Evolutionary conservation across 108 stramenopile genomes (phyloP), one percentile per base, ranked within the genome.

Genomic region (Mediolabrus comicus): DNA sequence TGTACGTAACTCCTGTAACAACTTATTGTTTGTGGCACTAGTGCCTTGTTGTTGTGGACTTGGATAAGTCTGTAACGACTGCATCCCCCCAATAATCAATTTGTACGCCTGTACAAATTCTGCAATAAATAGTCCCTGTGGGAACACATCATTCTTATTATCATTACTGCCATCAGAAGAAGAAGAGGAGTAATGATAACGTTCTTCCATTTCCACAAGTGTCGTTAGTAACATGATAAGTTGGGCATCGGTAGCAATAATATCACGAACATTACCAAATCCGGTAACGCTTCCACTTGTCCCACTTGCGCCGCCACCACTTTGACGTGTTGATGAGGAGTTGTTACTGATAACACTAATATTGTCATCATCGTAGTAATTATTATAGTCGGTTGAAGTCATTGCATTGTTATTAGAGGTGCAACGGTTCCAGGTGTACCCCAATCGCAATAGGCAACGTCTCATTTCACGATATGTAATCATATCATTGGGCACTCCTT

Each of bases 51-150:
- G 19, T 0, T 49, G 46, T 6, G 75, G 75, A 58, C 57, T 64
- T 16, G 75, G 62, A 46, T 55, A 62, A 0, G 75, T 67, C 33
- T 67, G 75, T 13, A 76, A 32, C 8, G 75, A 69, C 19, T 75
- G 74, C 74, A 75, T 75, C 59, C 74, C 74, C 61, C 74, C 74
- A 60, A 75, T 75, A 41, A 75, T 67, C 29, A 75, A 53, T 31
- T 75, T 75, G 41, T 75, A 75, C 6, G 74, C 74, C 26, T 75
- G 74, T 31, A 75, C 62, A 51, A 75, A 75, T 66, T 75, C 74
- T 2, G 74, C 66, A 27, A 75, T 16, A 8, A 67, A 67, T 9
- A 75, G 25, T 46, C 74, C 74, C 58, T 62, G 53, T 24, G 53
- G 39, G 61, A 53, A 52, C 16, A 46, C 22, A 39, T 67, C 46